Evolutionary conservation across 805 yeast species (phyloP), one percentile per base, ranked within the genome.

Genomic region (Komagataella pastoris): DNA sequence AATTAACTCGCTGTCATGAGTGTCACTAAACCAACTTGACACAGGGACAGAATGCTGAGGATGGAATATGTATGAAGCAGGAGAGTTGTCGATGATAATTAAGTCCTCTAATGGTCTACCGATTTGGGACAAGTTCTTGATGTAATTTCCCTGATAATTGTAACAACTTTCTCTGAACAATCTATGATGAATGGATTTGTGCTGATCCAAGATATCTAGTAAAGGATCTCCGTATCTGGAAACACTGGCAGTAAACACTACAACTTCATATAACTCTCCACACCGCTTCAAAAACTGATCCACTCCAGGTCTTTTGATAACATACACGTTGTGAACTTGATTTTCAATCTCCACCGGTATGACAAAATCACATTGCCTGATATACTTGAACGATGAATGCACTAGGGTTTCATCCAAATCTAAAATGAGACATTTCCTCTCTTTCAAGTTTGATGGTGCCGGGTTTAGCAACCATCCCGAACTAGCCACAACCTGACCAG

Each of bases 11-110:
- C 90, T 90, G 66, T 93, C 99, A 66, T 93, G 99, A 24, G 93
- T 81, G 68, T 93, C 99, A 58, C 96, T 87, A 73, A 93, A 93
- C 99, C 99, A 93, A 65, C 93, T 83, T 57, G 96, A 87, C 24
- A 93, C 87, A 21, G 99, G 99, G 24, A 93, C 85, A 7, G 98
- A 95, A 70, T 93, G 97, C 66, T 88, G 95, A 18, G 99, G 99
- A 64, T 93, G 98, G 74, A 93, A 87, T 52, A 91, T 83, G 67
- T 93, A 93, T n/a, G 97, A 88, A 3, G 98, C 96, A 1, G 99
- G 98, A 2, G 98, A 90, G 67, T 93, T 93, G 71, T 93, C 99
- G 57, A 93, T 81, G 57, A 93, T 93, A 53, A 93, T 89, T 47
- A 85, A 72, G 57, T 89, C 95, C 52, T 77, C 70, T 55, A 93